These are phyloP conservation scores for Aspergillus taichungensis DNA, from an alignment of 495 filamentous ascomycete genomes.

Conservation along the genomic window DNA sequence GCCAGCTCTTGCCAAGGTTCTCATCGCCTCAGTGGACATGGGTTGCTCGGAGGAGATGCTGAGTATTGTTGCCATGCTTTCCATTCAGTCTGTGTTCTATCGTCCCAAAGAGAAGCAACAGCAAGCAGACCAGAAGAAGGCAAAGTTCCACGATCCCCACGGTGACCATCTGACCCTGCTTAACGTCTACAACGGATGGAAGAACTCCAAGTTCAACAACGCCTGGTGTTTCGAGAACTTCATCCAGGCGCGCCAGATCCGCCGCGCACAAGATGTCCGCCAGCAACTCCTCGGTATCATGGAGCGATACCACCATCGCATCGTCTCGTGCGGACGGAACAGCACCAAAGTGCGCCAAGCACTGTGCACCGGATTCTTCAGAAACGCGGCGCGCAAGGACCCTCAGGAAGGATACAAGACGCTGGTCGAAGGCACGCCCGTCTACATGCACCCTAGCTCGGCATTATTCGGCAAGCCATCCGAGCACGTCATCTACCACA, in stretches of 20 bases:
- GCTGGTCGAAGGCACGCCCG: constrained; percentile 85
- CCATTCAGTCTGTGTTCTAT: constrained; percentile 78
- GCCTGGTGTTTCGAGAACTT: constrained; percentile 98
- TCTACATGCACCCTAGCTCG: constrained; percentile 84
- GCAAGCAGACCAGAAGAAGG: constrained; percentile 94
- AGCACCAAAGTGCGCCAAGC: constrained; percentile 86
- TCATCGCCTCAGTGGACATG: constrained; percentile 80
- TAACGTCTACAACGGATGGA: constrained; percentile 97
- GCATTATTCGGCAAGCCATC: constrained; percentile 92
- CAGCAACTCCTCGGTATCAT: constrained; percentile 90
- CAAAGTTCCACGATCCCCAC: constrained; percentile 91
- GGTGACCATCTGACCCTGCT: constrained; percentile 92
- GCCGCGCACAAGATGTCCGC: constrained; percentile 82
- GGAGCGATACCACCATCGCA: constrained; percentile 71
- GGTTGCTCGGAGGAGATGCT: constrained; percentile 90
- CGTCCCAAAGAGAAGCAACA: constrained; percentile 93
- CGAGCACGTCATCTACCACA: constrained; percentile 92
- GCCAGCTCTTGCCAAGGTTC: constrained; percentile 77
- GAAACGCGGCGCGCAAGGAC: constrained; percentile 90
- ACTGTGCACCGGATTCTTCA: constrained; percentile 89
- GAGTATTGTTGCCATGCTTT: constrained; percentile 91
- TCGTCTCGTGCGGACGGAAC: constrained; percentile 77
- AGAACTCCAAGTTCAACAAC: constrained; percentile 65
- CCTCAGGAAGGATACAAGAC: constrained; percentile 96
- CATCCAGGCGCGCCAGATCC: constrained; percentile 84